Base-by-base conservation (phyloP, 164 flowering plant species). In the Aristolochia contorta region DNA sequence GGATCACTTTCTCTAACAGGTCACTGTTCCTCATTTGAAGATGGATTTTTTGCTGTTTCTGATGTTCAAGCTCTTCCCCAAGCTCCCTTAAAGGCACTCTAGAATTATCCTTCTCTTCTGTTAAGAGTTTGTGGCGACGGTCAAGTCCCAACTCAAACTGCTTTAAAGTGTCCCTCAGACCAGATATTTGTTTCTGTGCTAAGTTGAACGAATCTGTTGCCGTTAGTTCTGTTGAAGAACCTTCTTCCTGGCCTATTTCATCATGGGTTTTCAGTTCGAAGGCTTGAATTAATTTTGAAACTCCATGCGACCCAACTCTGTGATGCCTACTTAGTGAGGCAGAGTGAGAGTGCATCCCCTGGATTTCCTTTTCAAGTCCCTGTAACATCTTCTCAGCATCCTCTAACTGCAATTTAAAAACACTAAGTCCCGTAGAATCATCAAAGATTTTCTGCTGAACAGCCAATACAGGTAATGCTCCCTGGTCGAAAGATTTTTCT, bases 241-340 rank as follows among this genome's bases (percentile, higher is more conserved):
- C 45, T 64, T 77, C 82, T 61, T 71, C 82, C 22, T 63, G 30
- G 37, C 71, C 84, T 48, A 41, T 60, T n/a, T 81, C 97, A 67
- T 84, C 90, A 59, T 72, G 79, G 41, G 54, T 73, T 69, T 88
- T 85, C 18, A 82, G 76, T 79, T 93, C 97, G 69, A 86, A 93
- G 59, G 96, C 87, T 71, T 85, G 89, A 73, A 93, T 90, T 65
- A 84, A 72, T 73, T 80, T 85, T 30, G 90, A 87, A 37, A 89
- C 78, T 23, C 77, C 89, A 49, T 88, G 67, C 18, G 79, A 59
- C 65, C 72, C 64, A 16, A 32, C 63, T 71, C 78, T 84, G 70
- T 73, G 71, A 66, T 80, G 59, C 66, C 71, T 72, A 64, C 70
- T 74, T 25, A 73, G 65, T 54, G 79, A 74, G 32, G 55, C 70